Evolutionary conservation across 345 rosid species (phyloP).

Genomic region (Pistacia atlantica): DNA sequence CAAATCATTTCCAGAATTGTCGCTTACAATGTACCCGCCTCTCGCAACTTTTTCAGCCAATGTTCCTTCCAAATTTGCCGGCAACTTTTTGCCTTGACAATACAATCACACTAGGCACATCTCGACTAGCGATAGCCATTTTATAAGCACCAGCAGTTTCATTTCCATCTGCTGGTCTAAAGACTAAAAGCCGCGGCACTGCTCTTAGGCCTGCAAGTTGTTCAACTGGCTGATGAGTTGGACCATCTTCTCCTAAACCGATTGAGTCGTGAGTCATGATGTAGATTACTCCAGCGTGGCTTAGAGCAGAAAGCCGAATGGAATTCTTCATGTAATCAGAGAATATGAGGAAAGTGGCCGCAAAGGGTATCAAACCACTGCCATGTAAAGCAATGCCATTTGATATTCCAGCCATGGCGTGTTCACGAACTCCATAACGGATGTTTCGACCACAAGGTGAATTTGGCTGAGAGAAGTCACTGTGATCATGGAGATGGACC

Average conservation of each 20-base stretch:
- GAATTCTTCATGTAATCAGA: slow-evolving; percentile 42
- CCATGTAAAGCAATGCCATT: slow-evolving; percentile 43
- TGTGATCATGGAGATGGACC: slow-evolving; percentile 24
- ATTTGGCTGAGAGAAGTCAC: slow-evolving; percentile 24
- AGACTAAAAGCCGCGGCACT: slow-evolving; percentile 31
- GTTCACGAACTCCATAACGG: slow-evolving; percentile 38
- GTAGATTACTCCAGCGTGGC: slow-evolving; percentile 40
- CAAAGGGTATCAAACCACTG: slow-evolving; percentile 31
- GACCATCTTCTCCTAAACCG: slow-evolving; percentile 49
- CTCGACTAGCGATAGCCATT: slow-evolving; percentile 21
- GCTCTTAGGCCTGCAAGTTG: slow-evolving; percentile 42
- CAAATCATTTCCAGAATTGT: slow-evolving; percentile 23
- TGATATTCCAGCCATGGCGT: slow-evolving; percentile 43
- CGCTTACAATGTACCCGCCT: slow-evolving; percentile 38
- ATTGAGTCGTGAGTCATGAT: slow-evolving; percentile 44
- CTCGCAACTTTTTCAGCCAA: slow-evolving; percentile 17
- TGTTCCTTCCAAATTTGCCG: slow-evolving; percentile 32
- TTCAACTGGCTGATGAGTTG: slow-evolving; percentile 46
- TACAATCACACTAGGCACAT: slow-evolving; percentile 30
- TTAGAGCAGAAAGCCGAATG: slow-evolving; percentile 37
- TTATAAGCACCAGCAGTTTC: slow-evolving; percentile 46
- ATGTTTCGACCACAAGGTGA: slow-evolving; percentile 33
- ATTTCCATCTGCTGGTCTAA: slow-evolving; percentile 43
- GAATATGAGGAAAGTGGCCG: slow-evolving; percentile 40
- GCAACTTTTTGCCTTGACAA: slow-evolving; percentile 38